Evolutionary conservation across 306 rosid genomes (phyloP).

Genomic region (Vigna trinervia): DNA sequence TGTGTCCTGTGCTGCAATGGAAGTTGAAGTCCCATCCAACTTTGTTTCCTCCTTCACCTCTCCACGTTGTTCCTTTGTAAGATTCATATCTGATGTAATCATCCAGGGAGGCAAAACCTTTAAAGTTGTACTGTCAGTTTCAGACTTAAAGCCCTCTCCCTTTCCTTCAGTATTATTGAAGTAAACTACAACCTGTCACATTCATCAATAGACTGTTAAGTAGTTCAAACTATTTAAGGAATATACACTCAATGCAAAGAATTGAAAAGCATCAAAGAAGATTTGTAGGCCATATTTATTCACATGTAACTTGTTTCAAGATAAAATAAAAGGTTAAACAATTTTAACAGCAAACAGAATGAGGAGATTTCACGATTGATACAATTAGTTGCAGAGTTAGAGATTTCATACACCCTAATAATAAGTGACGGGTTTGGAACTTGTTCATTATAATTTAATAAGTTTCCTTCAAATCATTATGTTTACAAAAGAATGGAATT

Average conservation of each 20-base stretch:
- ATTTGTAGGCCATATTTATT: conserved; percentile 22
- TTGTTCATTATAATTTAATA: conserved; percentile 19
- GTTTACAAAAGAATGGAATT: conserved; percentile 22
- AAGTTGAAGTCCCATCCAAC: conserved; percentile 66
- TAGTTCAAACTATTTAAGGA: conserved; percentile 24
- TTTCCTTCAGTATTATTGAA: conserved; percentile 73
- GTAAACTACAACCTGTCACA: conserved; percentile 80
- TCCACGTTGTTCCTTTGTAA: conserved; percentile 94
- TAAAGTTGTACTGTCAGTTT: conserved; percentile 55
- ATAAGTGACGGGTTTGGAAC: conserved; percentile 17
- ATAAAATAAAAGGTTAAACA: conserved; percentile 2
- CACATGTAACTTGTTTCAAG: conserved; percentile 7
- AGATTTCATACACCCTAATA: neutral
- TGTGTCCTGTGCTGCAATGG: conserved; percentile 50
- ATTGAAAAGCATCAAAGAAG: conserved; percentile 4
- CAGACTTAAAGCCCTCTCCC: conserved; percentile 73
- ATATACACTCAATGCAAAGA: conserved; percentile 32
- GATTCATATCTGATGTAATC: conserved; percentile 90
- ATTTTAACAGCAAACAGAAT: conserved; percentile 3
- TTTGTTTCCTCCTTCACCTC: conserved; percentile 75
- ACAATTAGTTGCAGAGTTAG: neutral
- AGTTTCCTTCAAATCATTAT: conserved; percentile 9
- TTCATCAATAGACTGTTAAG: conserved; percentile 38
- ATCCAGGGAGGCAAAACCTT: conserved; percentile 98
- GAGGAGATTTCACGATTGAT: neutral